Conservation (phyloP, 2,329 filamentous ascomycete species). For the Magnaporthiopsis rhizophila region DNA sequence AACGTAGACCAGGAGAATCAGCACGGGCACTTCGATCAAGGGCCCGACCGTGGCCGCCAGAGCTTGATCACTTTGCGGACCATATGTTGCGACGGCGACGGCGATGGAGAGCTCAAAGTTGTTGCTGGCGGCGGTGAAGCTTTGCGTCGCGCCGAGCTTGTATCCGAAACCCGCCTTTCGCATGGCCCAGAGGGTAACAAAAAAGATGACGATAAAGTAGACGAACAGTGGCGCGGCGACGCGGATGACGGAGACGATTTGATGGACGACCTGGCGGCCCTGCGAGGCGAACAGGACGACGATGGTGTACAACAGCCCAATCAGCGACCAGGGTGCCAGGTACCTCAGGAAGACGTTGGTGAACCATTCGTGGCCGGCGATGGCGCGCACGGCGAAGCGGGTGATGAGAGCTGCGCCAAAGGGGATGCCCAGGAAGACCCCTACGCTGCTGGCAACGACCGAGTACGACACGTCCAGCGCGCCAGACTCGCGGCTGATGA, state of each 20-base stretch:
- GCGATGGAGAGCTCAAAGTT: slow-evolving; percentile 92
- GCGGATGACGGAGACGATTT: slow-evolving; percentile 74
- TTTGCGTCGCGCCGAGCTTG: slow-evolving; percentile 55
- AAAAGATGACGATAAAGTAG: slow-evolving; percentile 74
- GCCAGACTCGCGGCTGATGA: slow-evolving; percentile 48
- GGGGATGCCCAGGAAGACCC: slow-evolving; percentile 77
- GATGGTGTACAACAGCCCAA: slow-evolving; percentile 83
- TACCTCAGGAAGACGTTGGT: slow-evolving; percentile 59
- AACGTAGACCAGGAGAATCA: slow-evolving; percentile 69
- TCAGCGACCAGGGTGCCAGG: slow-evolving; percentile 64
- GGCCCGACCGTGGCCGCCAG: slow-evolving; percentile 78
- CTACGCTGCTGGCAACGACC: slow-evolving; percentile 70
- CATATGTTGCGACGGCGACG: slow-evolving; percentile 75
- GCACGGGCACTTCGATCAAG: slow-evolving; percentile 76
- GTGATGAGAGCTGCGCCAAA: slow-evolving; percentile 74
- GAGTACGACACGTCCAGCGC: slow-evolving; percentile 44
- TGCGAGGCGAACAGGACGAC: slow-evolving; percentile 79
- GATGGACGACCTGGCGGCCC: slow-evolving; percentile 66
- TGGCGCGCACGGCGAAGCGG: slow-evolving; percentile 49
- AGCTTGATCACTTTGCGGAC: slow-evolving; percentile 69
- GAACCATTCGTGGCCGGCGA: slow-evolving; percentile 54
- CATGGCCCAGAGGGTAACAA: slow-evolving; percentile 56
- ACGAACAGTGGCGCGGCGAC: slow-evolving; percentile 75
- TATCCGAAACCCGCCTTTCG: slow-evolving; percentile 28
- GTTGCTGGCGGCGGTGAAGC: slow-evolving; percentile 84